Evolutionary conservation across 495 filamentous ascomycete genomes (phyloP).

Genomic region (Aspergillus ellipticus): DNA sequence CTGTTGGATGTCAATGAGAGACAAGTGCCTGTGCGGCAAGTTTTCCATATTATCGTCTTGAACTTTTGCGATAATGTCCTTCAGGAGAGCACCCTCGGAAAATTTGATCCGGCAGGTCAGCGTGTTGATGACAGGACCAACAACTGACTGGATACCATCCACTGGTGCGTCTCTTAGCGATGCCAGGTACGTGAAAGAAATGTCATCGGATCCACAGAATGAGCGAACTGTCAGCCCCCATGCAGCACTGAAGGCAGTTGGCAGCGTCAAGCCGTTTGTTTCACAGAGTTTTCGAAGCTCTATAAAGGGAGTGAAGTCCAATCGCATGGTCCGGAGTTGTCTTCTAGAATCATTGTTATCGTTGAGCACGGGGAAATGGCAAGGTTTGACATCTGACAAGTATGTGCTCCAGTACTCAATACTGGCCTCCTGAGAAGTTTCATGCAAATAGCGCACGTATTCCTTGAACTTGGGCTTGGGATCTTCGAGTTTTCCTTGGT

Average conservation of each 20-base stretch:
- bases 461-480: slow-evolving; percentile 50
- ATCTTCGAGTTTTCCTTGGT: slow-evolving; percentile 35
- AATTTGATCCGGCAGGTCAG: slow-evolving; percentile 34
- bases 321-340: slow-evolving; percentile 30
- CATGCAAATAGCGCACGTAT: slow-evolving; percentile 47
- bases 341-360: slow-evolving; percentile 26
- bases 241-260: slow-evolving; percentile 49
- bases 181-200: slow-evolving; percentile 53
- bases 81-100: not conserved
- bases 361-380: slow-evolving; percentile 47
- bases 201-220: slow-evolving; percentile 47
- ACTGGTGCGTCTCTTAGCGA: slow-evolving; percentile 49
- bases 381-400: slow-evolving; percentile 46
- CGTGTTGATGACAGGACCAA: slow-evolving; percentile 54
- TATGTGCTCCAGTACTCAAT: slow-evolving; percentile 53
- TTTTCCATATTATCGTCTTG: slow-evolving; percentile 51
- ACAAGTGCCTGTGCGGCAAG: slow-evolving; percentile 43
- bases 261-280: slow-evolving; percentile 45
- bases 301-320: slow-evolving; percentile 26
- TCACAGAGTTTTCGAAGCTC: slow-evolving; percentile 42
- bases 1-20: slow-evolving; percentile 54
- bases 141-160: slow-evolving; percentile 41
- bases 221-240: slow-evolving; percentile 51
- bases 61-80: slow-evolving; percentile 32
- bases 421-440: slow-evolving; percentile 33